These are phyloP conservation scores for Phaeolepiota aurea DNA, from an alignment of 768 basidiomycete genomes.

Conservation along the genomic window DNA sequence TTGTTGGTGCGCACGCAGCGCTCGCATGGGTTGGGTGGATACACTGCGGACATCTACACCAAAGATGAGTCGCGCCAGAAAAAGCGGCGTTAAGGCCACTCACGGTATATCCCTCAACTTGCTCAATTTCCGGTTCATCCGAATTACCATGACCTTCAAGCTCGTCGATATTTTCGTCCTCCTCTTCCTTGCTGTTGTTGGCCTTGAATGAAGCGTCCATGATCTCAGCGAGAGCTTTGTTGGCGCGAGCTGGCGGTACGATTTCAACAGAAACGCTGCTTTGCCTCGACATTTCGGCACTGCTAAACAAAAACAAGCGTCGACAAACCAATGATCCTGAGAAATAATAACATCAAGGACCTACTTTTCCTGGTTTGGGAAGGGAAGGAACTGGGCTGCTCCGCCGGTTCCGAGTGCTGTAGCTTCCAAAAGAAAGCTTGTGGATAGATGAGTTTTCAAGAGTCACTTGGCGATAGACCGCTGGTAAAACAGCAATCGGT, in stretches of 20 bases:
- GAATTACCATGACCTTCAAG: constrained; percentile 20
- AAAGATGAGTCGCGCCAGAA: constrained; percentile 5
- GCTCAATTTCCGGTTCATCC: constrained; percentile 17
- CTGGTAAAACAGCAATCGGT: neutral
- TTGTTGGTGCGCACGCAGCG: constrained; percentile 34
- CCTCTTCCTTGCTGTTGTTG: constrained; percentile 13
- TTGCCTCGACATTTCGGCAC: constrained; percentile 21
- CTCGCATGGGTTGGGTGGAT: constrained; percentile 34
- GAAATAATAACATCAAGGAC: constrained; percentile 12
- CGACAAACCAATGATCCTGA: constrained; percentile 14
- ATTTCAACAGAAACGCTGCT: constrained; percentile 27
- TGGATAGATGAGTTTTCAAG: neutral
- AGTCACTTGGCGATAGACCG: neutral
- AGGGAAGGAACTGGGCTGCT: constrained; percentile 4
- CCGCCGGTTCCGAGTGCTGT: neutral
- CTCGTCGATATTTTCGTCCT: constrained; percentile 18
- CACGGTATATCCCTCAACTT: constrained; percentile 17
- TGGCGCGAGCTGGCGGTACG: constrained; percentile 20
- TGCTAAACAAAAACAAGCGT: constrained; percentile 14
- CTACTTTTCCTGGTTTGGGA: constrained; percentile 13
- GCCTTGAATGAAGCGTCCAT: constrained; percentile 23
- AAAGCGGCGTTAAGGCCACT: constrained; percentile 5
- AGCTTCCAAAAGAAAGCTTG: neutral
- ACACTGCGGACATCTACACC: constrained; percentile 16
- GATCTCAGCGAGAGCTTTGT: constrained; percentile 19